Evolutionary conservation across 768 basidiomycete genomes (phyloP).

Genomic region (Lepiota brunneoincarnata): DNA sequence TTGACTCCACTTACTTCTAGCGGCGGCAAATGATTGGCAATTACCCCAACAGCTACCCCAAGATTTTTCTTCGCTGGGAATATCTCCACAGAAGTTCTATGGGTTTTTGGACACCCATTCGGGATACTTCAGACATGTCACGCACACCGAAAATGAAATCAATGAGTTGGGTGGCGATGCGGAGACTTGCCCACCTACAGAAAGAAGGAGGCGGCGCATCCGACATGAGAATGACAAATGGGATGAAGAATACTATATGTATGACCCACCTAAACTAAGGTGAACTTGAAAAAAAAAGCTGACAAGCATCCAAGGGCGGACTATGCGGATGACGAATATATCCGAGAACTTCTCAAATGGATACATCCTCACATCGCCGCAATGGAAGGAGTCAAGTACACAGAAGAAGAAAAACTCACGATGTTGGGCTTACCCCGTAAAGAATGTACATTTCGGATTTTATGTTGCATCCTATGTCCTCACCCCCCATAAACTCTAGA

Average conservation of each 20-base stretch:
- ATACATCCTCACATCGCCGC: slow-evolving; percentile 46
- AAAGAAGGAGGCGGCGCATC: slow-evolving; percentile 52
- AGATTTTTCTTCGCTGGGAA: slow-evolving; percentile 32
- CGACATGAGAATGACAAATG: slow-evolving; percentile 74
- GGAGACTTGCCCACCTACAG: slow-evolving; percentile 49
- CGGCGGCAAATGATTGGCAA: slow-evolving; percentile 78
- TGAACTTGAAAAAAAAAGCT: slow-evolving; percentile 2
- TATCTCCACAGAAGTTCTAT: slow-evolving; percentile 50
- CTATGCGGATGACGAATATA: slow-evolving; percentile 72
- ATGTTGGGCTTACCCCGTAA: slow-evolving; percentile 59
- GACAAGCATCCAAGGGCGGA: slow-evolving; percentile 58
- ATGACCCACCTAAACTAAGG: slow-evolving; percentile 18
- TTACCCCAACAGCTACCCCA: slow-evolving; percentile 61
- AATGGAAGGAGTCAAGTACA: slow-evolving; percentile 46
- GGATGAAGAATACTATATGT: slow-evolving; percentile 87
- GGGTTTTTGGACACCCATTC: slow-evolving; percentile 76
- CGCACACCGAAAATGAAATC: slow-evolving; percentile 77
- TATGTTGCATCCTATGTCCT: not conserved
- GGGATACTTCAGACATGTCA: slow-evolving; percentile 72
- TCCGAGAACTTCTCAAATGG: slow-evolving; percentile 70
- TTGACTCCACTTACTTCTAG: slow-evolving; percentile 32
- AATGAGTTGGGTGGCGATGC: slow-evolving; percentile 73
- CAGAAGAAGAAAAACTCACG: slow-evolving; percentile 66
- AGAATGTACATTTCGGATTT: slow-evolving; percentile 41
- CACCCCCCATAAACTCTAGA: slow-evolving; percentile 39